These are phyloP conservation scores for Rhodotorula taiwanensis DNA, from an alignment of 768 basidiomycete genomes.

Conservation along the genomic window DNA sequence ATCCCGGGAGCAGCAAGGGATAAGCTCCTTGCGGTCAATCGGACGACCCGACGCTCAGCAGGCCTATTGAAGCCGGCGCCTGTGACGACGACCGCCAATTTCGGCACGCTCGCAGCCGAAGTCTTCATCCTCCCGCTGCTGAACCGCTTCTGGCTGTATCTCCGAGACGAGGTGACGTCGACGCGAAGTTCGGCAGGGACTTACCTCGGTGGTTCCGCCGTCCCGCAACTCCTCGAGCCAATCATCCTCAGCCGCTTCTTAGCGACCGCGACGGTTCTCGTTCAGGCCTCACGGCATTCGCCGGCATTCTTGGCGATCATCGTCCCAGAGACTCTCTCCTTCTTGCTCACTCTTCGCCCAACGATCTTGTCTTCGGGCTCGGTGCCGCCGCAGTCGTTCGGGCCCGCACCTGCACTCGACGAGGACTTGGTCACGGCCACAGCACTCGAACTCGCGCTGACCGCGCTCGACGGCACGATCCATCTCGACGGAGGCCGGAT, in stretches of 20 bases:
- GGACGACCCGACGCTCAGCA: constrained; percentile 19
- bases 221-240: constrained; percentile 73
- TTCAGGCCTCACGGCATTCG: constrained; percentile 74
- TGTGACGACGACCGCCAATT: constrained; percentile 44
- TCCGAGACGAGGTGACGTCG: constrained; percentile 69
- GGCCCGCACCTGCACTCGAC: not conserved
- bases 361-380: not conserved
- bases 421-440: constrained; percentile 66
- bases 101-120: constrained; percentile 66
- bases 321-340: constrained; percentile 72
- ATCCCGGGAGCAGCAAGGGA: constrained; percentile 63
- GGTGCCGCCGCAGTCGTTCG: too few relatives aligned
- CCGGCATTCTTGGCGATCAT: constrained; percentile 72
- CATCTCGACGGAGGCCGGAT: constrained; percentile 71
- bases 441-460: constrained; percentile 68
- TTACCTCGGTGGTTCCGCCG: constrained; percentile 57
- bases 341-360: constrained; percentile 67
- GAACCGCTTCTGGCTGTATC: constrained; percentile 90
- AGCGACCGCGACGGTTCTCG: constrained; percentile 65
- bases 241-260: constrained; percentile 69
- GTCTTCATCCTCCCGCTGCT: constrained; percentile 82
- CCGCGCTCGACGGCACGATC: constrained; percentile 65
- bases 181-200: constrained; percentile 46
- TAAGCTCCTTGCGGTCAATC: constrained; percentile 61
- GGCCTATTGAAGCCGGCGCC: too few relatives aligned